Percentiles rank a stretch among this genome's conserved stretches.
phyloP scores from a whole-genome alignment of 1,284 basidiomycete species.

The Coniophora puteana region DNA sequence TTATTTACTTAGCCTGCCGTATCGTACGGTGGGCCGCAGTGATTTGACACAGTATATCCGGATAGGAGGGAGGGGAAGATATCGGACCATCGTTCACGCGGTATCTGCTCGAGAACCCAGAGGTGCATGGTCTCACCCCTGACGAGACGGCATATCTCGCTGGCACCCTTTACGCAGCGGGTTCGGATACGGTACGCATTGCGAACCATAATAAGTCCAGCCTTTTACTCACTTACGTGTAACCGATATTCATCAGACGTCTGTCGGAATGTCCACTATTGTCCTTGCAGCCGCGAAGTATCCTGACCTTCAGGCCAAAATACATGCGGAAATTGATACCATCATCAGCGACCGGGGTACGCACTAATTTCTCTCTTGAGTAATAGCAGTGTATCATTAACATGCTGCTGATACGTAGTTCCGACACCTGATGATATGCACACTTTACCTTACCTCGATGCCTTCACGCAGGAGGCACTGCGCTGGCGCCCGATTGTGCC shows the following conservation, averaged over 20 bases:
- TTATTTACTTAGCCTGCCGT: constrained; percentile 1
- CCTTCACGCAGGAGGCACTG: not conserved
- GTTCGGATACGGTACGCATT: constrained; percentile 50
- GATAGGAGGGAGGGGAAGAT: constrained; percentile 36
- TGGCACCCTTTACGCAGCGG: constrained; percentile 60
- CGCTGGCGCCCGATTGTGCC: not conserved
- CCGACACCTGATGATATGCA: not conserved
- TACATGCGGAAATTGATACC: constrained; percentile 44
- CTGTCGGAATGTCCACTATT: constrained; percentile 38
- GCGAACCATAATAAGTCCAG: too few species aligned
- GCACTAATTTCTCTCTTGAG: not conserved
- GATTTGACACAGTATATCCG: too few species aligned
- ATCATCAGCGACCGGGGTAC: constrained; percentile 39
- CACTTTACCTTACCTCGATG: not conserved
- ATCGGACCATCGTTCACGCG: constrained; percentile 45
- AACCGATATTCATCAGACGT: constrained; percentile 26
- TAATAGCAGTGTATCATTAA: not conserved
- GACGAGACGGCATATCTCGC: constrained; percentile 54
- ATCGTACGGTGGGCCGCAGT: not conserved
- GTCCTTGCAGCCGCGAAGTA: constrained; percentile 49
- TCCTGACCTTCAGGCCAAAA: constrained; percentile 35
- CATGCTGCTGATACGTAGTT: constrained; percentile 6
- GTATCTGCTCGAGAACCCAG: constrained; percentile 48
- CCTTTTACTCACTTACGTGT: too few species aligned
- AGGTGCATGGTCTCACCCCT: constrained; percentile 42